Conservation (phyloP, 495 filamentous ascomycete species). For the Xylaria sp. region DNA sequence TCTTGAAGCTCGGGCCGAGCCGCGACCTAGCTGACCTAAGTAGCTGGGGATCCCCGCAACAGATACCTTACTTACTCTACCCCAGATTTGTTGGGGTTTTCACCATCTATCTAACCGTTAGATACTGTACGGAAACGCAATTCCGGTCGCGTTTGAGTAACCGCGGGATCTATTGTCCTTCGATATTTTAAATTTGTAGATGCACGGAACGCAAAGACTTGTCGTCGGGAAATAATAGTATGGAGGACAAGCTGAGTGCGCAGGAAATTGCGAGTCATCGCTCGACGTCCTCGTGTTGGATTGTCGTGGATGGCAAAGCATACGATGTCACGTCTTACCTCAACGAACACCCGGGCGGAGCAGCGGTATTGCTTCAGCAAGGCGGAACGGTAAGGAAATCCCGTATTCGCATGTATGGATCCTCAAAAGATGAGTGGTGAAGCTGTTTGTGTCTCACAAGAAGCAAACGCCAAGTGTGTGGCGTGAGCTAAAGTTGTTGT, state of each 20-base stretch:
- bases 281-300: conserved; percentile 69
- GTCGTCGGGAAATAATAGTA: not conserved
- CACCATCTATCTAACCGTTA: too few species aligned
- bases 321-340: conserved; percentile 78
- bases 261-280: conserved; percentile 67
- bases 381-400: conserved; percentile 53
- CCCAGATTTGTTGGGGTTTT: not conserved
- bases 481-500: not conserved
- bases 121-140: not conserved
- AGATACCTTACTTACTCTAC: not conserved
- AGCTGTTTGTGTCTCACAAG: not conserved
- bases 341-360: conserved; percentile 73
- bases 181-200: not conserved
- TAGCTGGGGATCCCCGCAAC: not conserved
- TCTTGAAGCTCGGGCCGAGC: not conserved
- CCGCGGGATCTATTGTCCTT: not conserved
- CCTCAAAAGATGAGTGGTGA: not conserved
- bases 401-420: not conserved
- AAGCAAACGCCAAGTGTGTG: not conserved
- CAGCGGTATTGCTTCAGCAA: conserved; percentile 69
- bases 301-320: conserved; percentile 73
- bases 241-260: conserved; percentile 31
- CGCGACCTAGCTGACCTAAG: not conserved
- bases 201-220: not conserved
- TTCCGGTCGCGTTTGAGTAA: not conserved